These are phyloP conservation scores for Andalucia godoyi DNA, from an alignment of 78 protist species.

Conservation along the genomic window DNA sequence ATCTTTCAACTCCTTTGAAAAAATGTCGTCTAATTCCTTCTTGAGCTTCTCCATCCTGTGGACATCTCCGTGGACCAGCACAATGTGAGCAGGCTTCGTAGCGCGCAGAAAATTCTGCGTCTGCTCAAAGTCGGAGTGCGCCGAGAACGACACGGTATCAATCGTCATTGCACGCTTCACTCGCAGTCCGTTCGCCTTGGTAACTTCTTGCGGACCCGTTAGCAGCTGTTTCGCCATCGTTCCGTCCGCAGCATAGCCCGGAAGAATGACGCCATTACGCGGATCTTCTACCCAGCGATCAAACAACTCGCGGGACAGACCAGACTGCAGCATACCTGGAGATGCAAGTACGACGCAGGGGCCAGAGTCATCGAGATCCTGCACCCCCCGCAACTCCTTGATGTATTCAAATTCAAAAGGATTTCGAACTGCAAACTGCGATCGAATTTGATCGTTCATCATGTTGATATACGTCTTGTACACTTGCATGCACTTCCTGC, in stretches of 20 bases:
- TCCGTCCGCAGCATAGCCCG: conserved; percentile 89
- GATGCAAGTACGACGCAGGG: conserved; percentile 87
- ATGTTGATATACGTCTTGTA: conserved; percentile 67
- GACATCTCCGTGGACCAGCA: conserved; percentile 85
- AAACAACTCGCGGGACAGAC: conserved; percentile 73
- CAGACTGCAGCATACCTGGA: conserved; percentile 90
- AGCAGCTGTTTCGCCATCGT: conserved; percentile 67
- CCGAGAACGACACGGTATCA: conserved; percentile 72
- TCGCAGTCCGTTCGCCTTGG: conserved; percentile 8
- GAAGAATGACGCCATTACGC: conserved; percentile 67
- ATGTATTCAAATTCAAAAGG: conserved; percentile 85
- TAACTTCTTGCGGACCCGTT: conserved; percentile 8
- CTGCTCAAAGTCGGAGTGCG: conserved; percentile 85
- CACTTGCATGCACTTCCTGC: conserved; percentile 68
- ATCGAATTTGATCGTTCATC: conserved; percentile 77
- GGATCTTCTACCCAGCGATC: conserved; percentile 70
- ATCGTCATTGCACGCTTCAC: conserved; percentile 45
- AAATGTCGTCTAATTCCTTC: conserved; percentile 21
- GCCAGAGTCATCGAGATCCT: conserved; percentile 49
- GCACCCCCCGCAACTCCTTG: conserved; percentile 30
- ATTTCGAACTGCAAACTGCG: conserved; percentile 43
- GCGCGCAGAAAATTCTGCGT: conserved; percentile 56
- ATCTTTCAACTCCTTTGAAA: conserved; percentile 9
- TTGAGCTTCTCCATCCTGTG: conserved; percentile 56
- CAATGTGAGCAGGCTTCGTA: conserved; percentile 63